Conservation (phyloP, 2,329 filamentous ascomycete genomes). For the Clarireedia paspali region DNA sequence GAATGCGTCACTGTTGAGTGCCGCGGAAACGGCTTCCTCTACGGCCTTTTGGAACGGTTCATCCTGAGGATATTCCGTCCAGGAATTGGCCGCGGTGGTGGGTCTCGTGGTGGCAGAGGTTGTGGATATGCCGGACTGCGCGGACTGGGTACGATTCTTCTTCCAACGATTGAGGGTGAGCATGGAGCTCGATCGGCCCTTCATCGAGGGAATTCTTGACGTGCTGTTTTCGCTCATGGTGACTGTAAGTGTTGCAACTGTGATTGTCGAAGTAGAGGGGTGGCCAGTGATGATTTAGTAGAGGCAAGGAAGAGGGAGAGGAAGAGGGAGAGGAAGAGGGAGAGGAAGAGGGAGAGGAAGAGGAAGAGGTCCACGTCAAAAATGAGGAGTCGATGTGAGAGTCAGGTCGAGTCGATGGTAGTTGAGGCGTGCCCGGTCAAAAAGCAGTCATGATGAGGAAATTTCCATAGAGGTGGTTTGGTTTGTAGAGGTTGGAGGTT, state of each 20-base stretch:
- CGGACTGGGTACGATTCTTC: slow-evolving; percentile 16
- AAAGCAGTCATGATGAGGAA: slow-evolving; percentile 2
- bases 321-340: too few species aligned
- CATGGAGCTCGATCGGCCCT: neutral
- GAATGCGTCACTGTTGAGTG: slow-evolving; percentile 18
- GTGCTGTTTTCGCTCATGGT: too few species aligned
- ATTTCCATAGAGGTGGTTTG: neutral
- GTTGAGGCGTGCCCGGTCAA: neutral
- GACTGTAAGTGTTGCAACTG: too few species aligned
- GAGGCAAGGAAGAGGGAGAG: neutral
- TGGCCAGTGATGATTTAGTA: neutral
- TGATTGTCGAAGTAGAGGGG: neutral
- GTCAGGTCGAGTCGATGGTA: neutral
- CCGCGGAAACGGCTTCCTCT: slow-evolving; percentile 15
- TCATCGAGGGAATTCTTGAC: neutral
- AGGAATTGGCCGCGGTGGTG: slow-evolving; percentile 9
- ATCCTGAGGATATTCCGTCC: slow-evolving; percentile 10
- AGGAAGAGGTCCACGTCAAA: neutral
- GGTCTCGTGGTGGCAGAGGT: slow-evolving; percentile 10
- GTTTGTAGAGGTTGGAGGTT: too few species aligned
- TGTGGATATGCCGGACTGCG: slow-evolving; percentile 7
- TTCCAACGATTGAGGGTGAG: slow-evolving; percentile 15
- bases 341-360: too few species aligned
- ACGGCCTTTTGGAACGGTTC: slow-evolving; percentile 14
- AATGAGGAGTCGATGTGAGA: neutral